phyloP scores from a whole-genome alignment of 2,329 filamentous ascomycete species.

The Eutypella sp. region DNA sequence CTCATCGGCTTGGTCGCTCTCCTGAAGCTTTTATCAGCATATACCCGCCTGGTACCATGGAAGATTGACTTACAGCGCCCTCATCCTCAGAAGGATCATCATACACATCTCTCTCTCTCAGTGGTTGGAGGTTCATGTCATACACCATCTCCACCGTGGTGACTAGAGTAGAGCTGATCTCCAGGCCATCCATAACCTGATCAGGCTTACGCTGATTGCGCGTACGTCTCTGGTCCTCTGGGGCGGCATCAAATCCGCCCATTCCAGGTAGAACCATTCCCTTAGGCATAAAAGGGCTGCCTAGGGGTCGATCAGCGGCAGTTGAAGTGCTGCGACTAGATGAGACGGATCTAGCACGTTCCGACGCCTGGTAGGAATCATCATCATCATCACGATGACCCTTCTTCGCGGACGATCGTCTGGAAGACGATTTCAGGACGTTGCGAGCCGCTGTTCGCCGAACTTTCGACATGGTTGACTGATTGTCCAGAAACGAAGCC shows the following conservation, averaged over 20 bases:
- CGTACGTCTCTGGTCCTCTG: conserved; percentile 65
- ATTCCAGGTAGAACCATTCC: conserved; percentile 73
- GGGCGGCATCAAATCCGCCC: conserved; percentile 77
- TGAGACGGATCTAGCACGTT: too few relatives aligned
- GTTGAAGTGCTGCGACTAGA: too few relatives aligned
- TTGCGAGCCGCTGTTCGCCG: too few relatives aligned
- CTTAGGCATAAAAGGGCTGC: conserved; percentile 45
- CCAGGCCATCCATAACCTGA: conserved; percentile 64
- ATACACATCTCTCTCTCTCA: conserved; percentile 54
- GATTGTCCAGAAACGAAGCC: too few relatives aligned
- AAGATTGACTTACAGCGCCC: conserved; percentile 44
- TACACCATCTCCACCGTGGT: conserved; percentile 62
- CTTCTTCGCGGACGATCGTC: too few relatives aligned
- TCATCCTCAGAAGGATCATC: conserved; percentile 50
- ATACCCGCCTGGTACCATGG: too few relatives aligned
- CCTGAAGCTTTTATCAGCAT: too few relatives aligned
- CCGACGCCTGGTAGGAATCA: too few relatives aligned
- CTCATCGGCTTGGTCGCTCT: conserved; percentile 7
- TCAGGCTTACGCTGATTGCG: conserved; percentile 73
- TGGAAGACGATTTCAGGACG: too few relatives aligned
- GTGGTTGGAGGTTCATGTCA: conserved; percentile 44
- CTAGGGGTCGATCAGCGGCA: conserved; percentile 17
- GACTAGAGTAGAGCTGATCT: conserved; percentile 58
- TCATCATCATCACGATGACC: too few relatives aligned
- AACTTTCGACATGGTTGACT: too few relatives aligned